A percentile compares a stretch with the other conserved stretches of the same genome.
These are phyloP conservation scores for Amanita rubescens DNA, from an alignment of 768 basidiomycete genomes.

Conservation along the genomic window DNA sequence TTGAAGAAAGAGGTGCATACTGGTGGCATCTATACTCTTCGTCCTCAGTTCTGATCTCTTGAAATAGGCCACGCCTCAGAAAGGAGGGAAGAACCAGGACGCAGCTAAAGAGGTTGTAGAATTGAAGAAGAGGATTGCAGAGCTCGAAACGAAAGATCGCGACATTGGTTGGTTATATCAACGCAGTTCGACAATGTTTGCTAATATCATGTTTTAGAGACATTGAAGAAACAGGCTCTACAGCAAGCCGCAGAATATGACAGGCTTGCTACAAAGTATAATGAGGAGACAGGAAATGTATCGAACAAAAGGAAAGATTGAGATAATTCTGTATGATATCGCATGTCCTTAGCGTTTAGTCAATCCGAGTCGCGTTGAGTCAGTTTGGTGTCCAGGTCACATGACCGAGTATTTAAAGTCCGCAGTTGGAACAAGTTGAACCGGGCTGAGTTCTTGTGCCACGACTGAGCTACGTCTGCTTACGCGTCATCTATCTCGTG, in stretches of 20 bases:
- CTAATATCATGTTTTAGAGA: conserved; percentile 35
- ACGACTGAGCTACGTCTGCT: background rate
- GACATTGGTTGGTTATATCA: conserved; percentile 50
- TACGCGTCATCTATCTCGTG: background rate
- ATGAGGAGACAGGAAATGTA: conserved; percentile 52
- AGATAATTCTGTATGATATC: background rate
- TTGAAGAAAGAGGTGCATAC: conserved; percentile 56
- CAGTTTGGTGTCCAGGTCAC: background rate
- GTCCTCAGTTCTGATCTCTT: background rate
- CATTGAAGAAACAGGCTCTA: conserved; percentile 73
- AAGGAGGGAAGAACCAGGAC: conserved; percentile 25
- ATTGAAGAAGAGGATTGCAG: conserved; percentile 61
- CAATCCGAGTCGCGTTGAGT: background rate
- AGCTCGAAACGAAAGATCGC: conserved; percentile 46
- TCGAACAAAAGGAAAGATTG: conserved; percentile 62
- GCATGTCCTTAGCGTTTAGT: background rate
- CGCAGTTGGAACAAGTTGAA: background rate
- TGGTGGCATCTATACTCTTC: background rate
- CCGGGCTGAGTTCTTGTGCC: background rate
- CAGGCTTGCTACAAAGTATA: conserved; percentile 72
- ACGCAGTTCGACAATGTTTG: background rate
- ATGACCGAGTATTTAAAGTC: conserved; percentile 1
- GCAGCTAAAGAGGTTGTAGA: conserved; percentile 51
- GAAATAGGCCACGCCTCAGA: conserved; percentile 11
- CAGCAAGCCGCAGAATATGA: conserved; percentile 79